Evolutionary conservation across 768 basidiomycete genomes (phyloP).

Genomic region (Phylloporus sp.): DNA sequence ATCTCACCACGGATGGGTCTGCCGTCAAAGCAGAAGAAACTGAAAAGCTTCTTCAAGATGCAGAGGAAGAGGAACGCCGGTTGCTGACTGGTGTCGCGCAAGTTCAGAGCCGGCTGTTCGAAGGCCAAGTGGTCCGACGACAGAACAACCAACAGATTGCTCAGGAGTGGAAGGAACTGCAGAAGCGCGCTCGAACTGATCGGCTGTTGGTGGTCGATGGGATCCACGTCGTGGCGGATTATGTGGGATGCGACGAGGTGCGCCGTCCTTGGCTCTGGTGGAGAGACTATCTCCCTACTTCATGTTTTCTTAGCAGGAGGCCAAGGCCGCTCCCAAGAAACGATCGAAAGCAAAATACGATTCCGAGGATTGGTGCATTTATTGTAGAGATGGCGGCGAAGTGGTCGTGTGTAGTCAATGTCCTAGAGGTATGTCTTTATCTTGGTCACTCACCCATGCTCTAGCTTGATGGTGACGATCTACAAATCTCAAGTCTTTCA

Average conservation of each 20-base stretch:
- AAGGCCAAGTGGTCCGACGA: constrained; percentile 40
- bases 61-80: constrained; percentile 49
- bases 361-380: constrained; percentile 54
- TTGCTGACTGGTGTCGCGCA: constrained; percentile 53
- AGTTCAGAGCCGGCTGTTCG: constrained; percentile 55
- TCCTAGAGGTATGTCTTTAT: constrained; percentile 44
- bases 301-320: constrained; percentile 11
- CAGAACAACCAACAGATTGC: constrained; percentile 41
- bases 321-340: constrained; percentile 26
- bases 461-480: background rate
- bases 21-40: constrained; percentile 18
- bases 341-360: constrained; percentile 37
- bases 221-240: constrained; percentile 29
- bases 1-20: constrained; percentile 22
- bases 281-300: constrained; percentile 1
- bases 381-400: constrained; percentile 57
- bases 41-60: constrained; percentile 33
- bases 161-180: constrained; percentile 41
- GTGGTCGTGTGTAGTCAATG: constrained; percentile 44
- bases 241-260: constrained; percentile 27
- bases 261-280: constrained; percentile 10
- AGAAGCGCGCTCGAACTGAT: constrained; percentile 40
- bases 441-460: constrained; percentile 1
- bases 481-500: constrained; percentile 44
- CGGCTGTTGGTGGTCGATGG: constrained; percentile 38